phyloP scores from a whole-genome alignment of 2,329 filamentous ascomycete genomes.

The Acarospora socialis region DNA sequence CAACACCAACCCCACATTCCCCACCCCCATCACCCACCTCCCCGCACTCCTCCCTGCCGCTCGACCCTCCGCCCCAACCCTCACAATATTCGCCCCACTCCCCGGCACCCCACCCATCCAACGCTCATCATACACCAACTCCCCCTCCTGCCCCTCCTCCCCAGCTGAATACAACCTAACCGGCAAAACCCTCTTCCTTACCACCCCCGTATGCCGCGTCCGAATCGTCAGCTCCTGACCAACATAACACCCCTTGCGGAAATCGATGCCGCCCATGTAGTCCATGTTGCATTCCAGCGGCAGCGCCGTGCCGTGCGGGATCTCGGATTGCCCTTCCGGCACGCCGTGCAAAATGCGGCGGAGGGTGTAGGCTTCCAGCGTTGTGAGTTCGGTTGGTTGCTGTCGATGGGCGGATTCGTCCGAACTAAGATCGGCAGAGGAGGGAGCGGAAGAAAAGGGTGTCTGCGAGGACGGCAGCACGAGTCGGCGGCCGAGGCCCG shows the following conservation, averaged over 20 bases:
- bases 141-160: conserved; percentile 22
- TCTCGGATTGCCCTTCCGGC: conserved; percentile 71
- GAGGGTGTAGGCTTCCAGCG: conserved; percentile 55
- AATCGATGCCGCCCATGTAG: conserved; percentile 72
- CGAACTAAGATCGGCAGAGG: too few species aligned
- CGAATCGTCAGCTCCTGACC: conserved; percentile 94
- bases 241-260: conserved; percentile 91
- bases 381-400: too few species aligned
- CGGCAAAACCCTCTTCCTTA: conserved; percentile 78
- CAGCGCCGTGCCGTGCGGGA: conserved; percentile 54
- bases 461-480: conserved; percentile 23
- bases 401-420: too few species aligned
- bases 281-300: conserved; percentile 88
- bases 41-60: conserved; percentile 58
- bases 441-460: conserved; percentile 18
- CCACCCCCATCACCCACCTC: conserved; percentile 64
- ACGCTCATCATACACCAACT: conserved; percentile 35
- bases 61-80: conserved; percentile 29
- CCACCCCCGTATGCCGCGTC: conserved; percentile 85
- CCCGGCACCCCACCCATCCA: conserved; percentile 11
- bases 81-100: conserved; percentile 38
- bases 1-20: conserved; percentile 74
- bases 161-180: conserved; percentile 52
- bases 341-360: conserved; percentile 69
- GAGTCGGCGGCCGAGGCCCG: conserved; percentile 46